phyloP scores from a whole-genome alignment of 495 filamentous ascomycete genomes.

The Usnea hakonensis region DNA sequence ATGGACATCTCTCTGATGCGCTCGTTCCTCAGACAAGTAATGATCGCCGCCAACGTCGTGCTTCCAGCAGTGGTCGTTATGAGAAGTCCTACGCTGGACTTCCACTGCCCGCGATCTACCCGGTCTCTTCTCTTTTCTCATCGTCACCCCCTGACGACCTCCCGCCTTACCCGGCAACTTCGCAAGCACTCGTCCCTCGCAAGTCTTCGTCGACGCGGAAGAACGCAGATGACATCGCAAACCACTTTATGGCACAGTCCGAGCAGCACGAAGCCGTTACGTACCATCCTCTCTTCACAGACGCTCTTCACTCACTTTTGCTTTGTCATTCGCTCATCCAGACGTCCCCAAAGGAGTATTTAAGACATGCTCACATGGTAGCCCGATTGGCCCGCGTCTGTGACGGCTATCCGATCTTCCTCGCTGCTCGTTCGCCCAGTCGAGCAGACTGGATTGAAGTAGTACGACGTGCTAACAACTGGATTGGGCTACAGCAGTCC shows the following conservation, averaged over 20 bases:
- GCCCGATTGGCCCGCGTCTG: constrained; percentile 63
- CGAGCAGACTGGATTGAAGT: constrained; percentile 76
- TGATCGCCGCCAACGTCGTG: constrained; percentile 2
- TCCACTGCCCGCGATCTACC: constrained; percentile 32
- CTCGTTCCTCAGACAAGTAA: constrained; percentile 20
- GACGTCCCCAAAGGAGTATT: constrained; percentile 63
- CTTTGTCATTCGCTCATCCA: constrained; percentile 66
- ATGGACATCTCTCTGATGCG: constrained; percentile 30
- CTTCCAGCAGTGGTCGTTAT: constrained; percentile 9
- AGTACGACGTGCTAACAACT: constrained; percentile 55
- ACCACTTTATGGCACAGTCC: constrained; percentile 21
- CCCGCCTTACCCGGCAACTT: constrained; percentile 47
- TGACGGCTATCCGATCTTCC: constrained; percentile 74
- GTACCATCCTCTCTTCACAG: constrained; percentile 69
- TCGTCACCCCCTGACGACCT: constrained; percentile 48
- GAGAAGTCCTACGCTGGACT: constrained; percentile 22
- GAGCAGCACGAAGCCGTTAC: constrained; percentile 57
- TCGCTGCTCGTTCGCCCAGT: constrained; percentile 61
- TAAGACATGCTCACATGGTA: constrained; percentile 70
- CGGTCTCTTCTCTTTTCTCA: constrained; percentile 49
- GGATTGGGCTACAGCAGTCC: constrained; percentile 50
- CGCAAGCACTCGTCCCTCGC: constrained; percentile 24
- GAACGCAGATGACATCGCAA: constrained; percentile 32
- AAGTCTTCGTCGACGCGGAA: constrained; percentile 16
- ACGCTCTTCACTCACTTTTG: constrained; percentile 65